phyloP scores from a whole-genome alignment of 257 asterid species.

The Capsicum baccatum region DNA sequence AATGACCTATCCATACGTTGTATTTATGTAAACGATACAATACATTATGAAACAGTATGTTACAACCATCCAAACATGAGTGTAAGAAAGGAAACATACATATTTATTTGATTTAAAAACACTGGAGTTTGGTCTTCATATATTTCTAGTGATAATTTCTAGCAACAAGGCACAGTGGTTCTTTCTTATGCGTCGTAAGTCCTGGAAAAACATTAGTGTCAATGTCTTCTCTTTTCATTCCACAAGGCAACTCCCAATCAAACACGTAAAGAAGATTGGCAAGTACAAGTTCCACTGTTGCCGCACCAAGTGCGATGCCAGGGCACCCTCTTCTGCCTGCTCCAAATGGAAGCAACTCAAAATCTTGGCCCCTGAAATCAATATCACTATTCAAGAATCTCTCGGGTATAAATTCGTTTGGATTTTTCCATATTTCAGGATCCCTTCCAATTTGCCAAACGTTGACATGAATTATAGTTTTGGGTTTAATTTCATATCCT shows the following conservation, averaged over 20 bases:
- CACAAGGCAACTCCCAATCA: background rate
- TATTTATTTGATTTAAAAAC: background rate
- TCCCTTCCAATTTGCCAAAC: background rate
- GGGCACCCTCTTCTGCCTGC: background rate
- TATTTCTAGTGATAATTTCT: background rate
- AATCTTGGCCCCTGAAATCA: background rate
- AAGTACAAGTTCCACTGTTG: background rate
- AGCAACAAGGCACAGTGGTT: background rate
- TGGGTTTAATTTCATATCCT: background rate
- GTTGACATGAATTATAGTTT: background rate
- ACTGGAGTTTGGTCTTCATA: background rate
- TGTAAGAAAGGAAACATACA: background rate
- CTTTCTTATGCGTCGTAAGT: background rate
- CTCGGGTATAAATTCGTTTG: background rate
- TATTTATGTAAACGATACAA: too few species aligned
- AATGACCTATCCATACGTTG: too few species aligned
- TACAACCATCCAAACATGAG: too few species aligned
- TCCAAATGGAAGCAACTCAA: slow-evolving; percentile 16
- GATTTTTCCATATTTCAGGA: background rate
- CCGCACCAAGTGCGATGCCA: background rate
- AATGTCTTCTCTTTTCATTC: background rate
- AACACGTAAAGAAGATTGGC: background rate
- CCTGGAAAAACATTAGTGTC: background rate
- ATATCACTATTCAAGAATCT: background rate
- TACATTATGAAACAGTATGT: too few species aligned